Evolutionary conservation across 331 rosid genomes (phyloP).

Genomic region (Erythrophleum ivorense): DNA sequence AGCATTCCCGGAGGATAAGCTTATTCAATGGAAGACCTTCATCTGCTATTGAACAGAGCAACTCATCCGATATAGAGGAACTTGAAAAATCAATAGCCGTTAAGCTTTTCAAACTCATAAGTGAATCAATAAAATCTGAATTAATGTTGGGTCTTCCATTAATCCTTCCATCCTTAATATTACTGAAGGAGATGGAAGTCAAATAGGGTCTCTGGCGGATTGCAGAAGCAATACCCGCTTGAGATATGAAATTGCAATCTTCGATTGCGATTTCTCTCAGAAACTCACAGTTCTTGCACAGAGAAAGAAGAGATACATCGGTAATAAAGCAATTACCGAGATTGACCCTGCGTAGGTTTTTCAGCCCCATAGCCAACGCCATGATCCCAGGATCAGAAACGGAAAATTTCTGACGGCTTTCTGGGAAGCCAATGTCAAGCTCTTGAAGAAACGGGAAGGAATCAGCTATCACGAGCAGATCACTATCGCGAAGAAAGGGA

Average conservation of each 20-base stretch:
- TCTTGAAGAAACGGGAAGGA: constrained; percentile 69
- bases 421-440: constrained; percentile 64
- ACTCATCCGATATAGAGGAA: constrained; percentile 52
- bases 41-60: constrained; percentile 59
- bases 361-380: constrained; percentile 44
- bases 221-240: constrained; percentile 50
- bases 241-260: constrained; percentile 44
- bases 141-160: background rate
- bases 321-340: constrained; percentile 57
- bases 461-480: constrained; percentile 55
- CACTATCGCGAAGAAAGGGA: constrained; percentile 47
- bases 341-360: constrained; percentile 54
- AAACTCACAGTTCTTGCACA: constrained; percentile 50
- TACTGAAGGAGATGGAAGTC: constrained; percentile 43
- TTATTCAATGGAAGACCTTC: constrained; percentile 60
- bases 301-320: constrained; percentile 43
- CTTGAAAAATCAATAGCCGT: constrained; percentile 47
- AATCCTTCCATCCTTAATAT: constrained; percentile 4
- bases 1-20: constrained; percentile 50
- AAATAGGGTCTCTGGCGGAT: constrained; percentile 43
- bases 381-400: constrained; percentile 52
- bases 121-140: constrained; percentile 31
- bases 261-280: constrained; percentile 51
- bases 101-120: constrained; percentile 45
- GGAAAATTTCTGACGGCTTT: background rate